Evolutionary conservation across 257 asterid genomes (phyloP).

Genomic region (Solanum okadae): DNA sequence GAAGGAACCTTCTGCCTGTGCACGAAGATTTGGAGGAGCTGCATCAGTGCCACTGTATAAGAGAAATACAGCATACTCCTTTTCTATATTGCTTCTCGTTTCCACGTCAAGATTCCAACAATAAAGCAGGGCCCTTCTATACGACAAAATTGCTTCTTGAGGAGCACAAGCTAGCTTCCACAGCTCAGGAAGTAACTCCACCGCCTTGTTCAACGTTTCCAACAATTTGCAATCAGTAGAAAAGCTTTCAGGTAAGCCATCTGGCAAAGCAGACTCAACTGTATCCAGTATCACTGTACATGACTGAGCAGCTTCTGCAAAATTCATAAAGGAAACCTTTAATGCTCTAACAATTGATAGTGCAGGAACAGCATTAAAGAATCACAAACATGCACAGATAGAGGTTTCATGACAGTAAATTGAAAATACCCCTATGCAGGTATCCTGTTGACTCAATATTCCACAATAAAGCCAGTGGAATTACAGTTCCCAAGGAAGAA

Average conservation of each 20-base stretch:
- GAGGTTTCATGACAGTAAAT: neutral
- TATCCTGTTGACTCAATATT: neutral
- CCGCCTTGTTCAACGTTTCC: conserved; percentile 65
- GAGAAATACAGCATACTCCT: conserved; percentile 66
- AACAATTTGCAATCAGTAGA: conserved; percentile 54
- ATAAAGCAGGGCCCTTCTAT: conserved; percentile 70
- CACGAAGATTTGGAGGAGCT: conserved; percentile 73
- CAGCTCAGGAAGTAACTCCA: conserved; percentile 82
- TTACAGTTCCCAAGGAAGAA: neutral
- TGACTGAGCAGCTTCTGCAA: conserved; percentile 82
- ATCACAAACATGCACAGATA: neutral
- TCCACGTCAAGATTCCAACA: conserved; percentile 66
- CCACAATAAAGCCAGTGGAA: neutral
- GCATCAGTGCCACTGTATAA: conserved; percentile 82
- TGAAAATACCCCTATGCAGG: neutral
- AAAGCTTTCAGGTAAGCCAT: conserved; percentile 56
- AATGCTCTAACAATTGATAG: neutral
- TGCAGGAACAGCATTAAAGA: neutral
- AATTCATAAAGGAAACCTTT: neutral
- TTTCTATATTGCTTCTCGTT: conserved; percentile 55
- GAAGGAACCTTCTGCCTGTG: conserved; percentile 65
- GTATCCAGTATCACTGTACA: conserved; percentile 71
- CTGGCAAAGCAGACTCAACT: conserved; percentile 64
- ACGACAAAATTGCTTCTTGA: conserved; percentile 58
- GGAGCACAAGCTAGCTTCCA: conserved; percentile 55